Conservation (phyloP, 2,329 filamentous ascomycete genomes). For the Penicillium olsonii region DNA sequence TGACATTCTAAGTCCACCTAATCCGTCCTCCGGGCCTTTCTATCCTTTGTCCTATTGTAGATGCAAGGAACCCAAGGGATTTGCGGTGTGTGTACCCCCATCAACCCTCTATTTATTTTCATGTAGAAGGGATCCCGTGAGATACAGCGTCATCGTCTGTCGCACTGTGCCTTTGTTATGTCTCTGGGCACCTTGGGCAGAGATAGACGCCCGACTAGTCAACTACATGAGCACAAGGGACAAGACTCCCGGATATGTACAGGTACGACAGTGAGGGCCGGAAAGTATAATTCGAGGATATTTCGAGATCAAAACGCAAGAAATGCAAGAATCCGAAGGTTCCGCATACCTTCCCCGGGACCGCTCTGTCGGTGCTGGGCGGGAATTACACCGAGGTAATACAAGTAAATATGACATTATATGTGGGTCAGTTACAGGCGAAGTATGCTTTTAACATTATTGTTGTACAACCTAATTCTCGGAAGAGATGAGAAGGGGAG, state of each 20-base stretch:
- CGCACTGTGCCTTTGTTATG: conserved; percentile 12
- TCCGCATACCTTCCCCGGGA: conserved; percentile 31
- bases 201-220: conserved; percentile 16
- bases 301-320: conserved; percentile 22
- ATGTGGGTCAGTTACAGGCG: conserved; percentile 10
- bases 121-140: conserved; percentile 23
- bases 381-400: conserved; percentile 17
- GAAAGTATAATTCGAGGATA: conserved; percentile 15
- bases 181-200: conserved; percentile 12
- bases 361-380: conserved; percentile 27
- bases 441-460: conserved; percentile 11
- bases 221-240: conserved; percentile 7
- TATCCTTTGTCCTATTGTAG: too few relatives aligned
- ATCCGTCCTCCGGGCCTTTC: not conserved
- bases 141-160: conserved; percentile 24
- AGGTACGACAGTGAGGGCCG: conserved; percentile 19
- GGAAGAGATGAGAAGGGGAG: conserved; percentile 9
- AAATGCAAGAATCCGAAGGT: conserved; percentile 24
- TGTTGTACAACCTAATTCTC: not conserved
- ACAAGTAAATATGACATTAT: conserved; percentile 11
- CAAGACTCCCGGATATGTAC: conserved; percentile 4
- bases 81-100: conserved; percentile 10
- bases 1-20: not conserved
- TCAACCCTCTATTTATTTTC: conserved; percentile 2
- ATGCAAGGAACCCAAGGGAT: not conserved